Evolutionary conservation across 257 asterid genomes (phyloP).

Genomic region (Nicotiana tabacum): DNA sequence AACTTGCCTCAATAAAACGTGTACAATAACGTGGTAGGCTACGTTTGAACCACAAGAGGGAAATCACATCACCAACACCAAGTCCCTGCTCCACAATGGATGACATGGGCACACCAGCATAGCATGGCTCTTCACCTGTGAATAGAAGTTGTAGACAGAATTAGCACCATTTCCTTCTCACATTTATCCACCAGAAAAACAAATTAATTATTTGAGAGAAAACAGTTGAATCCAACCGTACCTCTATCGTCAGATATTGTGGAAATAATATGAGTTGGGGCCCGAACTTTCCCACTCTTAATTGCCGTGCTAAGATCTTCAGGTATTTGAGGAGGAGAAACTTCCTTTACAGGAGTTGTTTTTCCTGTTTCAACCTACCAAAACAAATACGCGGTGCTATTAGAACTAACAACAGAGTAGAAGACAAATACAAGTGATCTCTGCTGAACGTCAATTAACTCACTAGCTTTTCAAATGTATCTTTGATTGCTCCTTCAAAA

Average conservation of each 20-base stretch:
- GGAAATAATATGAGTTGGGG: constrained; percentile 97
- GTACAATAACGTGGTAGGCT: constrained; percentile 96
- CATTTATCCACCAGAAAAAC: background rate
- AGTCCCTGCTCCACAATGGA: constrained; percentile 92
- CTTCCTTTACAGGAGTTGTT: constrained; percentile 74
- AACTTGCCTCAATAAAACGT: constrained; percentile 86
- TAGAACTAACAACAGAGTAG: background rate
- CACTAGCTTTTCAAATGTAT: constrained; percentile 75
- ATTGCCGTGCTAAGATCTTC: constrained; percentile 91
- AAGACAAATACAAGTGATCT: background rate
- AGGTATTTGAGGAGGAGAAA: constrained; percentile 91
- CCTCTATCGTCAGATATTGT: constrained; percentile 99
- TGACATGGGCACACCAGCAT: constrained; percentile 97
- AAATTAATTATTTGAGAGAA: background rate
- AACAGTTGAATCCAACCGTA: constrained; percentile 13
- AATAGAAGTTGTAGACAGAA: constrained; percentile 13
- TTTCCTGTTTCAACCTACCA: constrained; percentile 69
- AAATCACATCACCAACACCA: constrained; percentile 98
- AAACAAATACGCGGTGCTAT: constrained; percentile 19
- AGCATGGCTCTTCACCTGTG: constrained; percentile 96
- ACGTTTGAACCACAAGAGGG: constrained; percentile 96
- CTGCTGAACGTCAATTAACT: constrained; percentile 5
- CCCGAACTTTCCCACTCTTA: constrained; percentile 97
- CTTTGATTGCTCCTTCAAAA: constrained; percentile 79
- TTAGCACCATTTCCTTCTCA: background rate